Percentiles rank a stretch among this genome's conserved stretches.
phyloP scores from a whole-genome alignment of 345 rosid genomes.

The Orychophragmus violaceus region DNA sequence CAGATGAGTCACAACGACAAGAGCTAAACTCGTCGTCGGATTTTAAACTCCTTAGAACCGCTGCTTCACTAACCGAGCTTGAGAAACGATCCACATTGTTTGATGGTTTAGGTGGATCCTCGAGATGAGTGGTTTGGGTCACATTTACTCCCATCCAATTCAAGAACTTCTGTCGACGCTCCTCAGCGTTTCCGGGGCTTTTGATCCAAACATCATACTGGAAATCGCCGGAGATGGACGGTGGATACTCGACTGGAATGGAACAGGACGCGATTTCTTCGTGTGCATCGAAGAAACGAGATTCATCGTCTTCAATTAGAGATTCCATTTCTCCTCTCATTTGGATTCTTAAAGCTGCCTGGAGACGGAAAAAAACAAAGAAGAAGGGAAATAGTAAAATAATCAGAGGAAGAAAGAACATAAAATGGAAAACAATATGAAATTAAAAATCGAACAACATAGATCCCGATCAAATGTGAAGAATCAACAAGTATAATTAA shows the following conservation, averaged over 20 bases:
- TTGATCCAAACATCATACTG: conserved; percentile 57
- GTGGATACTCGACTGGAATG: conserved; percentile 14
- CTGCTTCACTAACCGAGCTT: conserved; percentile 35
- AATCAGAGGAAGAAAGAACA: conserved; percentile 43
- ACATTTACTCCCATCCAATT: conserved; percentile 46
- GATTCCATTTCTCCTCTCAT: conserved; percentile 48
- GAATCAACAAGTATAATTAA: neutral
- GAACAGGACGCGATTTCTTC: conserved; percentile 50
- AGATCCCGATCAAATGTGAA: conserved; percentile 74
- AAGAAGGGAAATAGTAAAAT: conserved; percentile 35
- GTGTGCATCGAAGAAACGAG: conserved; percentile 62
- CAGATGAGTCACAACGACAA: conserved; percentile 32
- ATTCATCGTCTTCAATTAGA: conserved; percentile 50
- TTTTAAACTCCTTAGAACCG: conserved; percentile 38
- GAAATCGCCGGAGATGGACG: conserved; percentile 21
- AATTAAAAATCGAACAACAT: conserved; percentile 56
- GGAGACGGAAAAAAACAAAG: conserved; percentile 36
- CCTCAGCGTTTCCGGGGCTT: conserved; percentile 51
- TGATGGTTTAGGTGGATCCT: neutral
- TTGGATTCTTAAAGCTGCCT: conserved; percentile 36
- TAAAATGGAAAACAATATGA: neutral
- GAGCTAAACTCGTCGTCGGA: conserved; percentile 56
- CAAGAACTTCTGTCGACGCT: conserved; percentile 53
- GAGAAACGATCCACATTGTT: conserved; percentile 25
- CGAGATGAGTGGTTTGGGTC: neutral